phyloP scores from a whole-genome alignment of 2,329 filamentous ascomycete species.

The Colletotrichum sp. region DNA sequence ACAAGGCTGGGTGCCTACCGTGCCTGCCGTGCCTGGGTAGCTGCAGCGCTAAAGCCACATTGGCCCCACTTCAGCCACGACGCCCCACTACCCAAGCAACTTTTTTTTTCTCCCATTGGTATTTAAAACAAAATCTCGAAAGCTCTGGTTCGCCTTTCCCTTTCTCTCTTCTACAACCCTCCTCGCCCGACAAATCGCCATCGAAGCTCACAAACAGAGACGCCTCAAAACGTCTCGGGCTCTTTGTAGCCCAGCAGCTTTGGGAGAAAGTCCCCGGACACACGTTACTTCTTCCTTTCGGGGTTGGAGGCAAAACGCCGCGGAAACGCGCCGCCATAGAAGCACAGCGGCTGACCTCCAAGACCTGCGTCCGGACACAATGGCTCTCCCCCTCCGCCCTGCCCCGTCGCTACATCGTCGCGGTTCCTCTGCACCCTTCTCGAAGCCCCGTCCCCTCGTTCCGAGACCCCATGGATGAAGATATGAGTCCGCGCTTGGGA shows the following conservation, averaged over 20 bases:
- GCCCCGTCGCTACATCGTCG: constrained; percentile 53
- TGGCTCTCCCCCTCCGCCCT: constrained; percentile 35
- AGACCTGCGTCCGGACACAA: constrained; percentile 57
- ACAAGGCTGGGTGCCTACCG: constrained; percentile 13
- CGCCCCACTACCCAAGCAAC: background rate
- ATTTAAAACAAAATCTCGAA: constrained; percentile 18
- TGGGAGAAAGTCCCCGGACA: constrained; percentile 99
- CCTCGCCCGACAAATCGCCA: constrained; percentile 99
- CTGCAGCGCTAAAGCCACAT: constrained; percentile 4
- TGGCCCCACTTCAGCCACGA: background rate
- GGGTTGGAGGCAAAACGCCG: constrained; percentile 49
- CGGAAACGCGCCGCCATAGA: constrained; percentile 99
- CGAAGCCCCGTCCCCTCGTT: background rate
- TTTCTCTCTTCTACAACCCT: constrained; percentile 62
- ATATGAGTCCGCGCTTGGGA: constrained; percentile 79
- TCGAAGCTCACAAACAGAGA: constrained; percentile 98
- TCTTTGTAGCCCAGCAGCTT: constrained; percentile 66
- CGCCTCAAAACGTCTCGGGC: constrained; percentile 31
- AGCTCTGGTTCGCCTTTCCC: constrained; percentile 12
- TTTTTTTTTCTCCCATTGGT: background rate
- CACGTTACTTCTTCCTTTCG: constrained; percentile 49
- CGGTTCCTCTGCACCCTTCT: constrained; percentile 26
- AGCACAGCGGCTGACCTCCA: constrained; percentile 91
- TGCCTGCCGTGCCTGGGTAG: background rate
- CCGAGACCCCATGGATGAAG: constrained; percentile 74